Percentiles rank a stretch among this genome's conserved stretches.
Conservation (phyloP, 2,329 filamentous ascomycete species). For the Penicillium sumatraense region DNA sequence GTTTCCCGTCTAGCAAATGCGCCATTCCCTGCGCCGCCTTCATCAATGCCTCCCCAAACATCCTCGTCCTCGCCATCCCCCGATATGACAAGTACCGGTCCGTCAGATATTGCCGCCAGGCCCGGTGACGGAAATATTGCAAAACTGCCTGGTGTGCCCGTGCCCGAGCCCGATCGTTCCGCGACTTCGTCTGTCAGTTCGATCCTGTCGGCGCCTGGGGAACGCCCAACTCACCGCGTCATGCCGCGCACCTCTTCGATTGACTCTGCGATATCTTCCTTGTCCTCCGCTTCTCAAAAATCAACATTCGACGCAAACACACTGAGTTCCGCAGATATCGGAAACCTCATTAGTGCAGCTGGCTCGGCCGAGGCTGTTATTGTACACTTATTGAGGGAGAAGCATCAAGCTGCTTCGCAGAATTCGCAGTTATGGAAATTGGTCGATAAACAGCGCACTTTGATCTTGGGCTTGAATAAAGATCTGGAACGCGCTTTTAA, state of each 20-base stretch:
- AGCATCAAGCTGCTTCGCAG: constrained; percentile 83
- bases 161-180: constrained; percentile 32
- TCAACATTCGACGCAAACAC: constrained; percentile 60
- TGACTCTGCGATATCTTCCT: constrained; percentile 85
- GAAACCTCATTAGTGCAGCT: constrained; percentile 77
- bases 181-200: constrained; percentile 38
- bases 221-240: constrained; percentile 37
- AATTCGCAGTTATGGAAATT: constrained; percentile 93
- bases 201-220: constrained; percentile 34
- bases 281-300: constrained; percentile 66
- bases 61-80: constrained; percentile 19
- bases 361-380: constrained; percentile 90
- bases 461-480: constrained; percentile 93
- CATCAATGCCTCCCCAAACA: constrained; percentile 26
- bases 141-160: constrained; percentile 30
- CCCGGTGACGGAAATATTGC: constrained; percentile 28
- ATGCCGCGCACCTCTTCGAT: constrained; percentile 81
- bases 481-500: constrained; percentile 89
- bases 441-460: constrained; percentile 92
- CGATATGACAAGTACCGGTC: constrained; percentile 21
- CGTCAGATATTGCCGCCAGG: constrained; percentile 26
- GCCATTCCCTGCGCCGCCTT: constrained; percentile 33
- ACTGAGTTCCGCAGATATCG: constrained; percentile 74
- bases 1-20: constrained; percentile 34
- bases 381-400: constrained; percentile 86